A percentile compares a stretch with the other conserved stretches of the same genome.
Conservation (phyloP, 2,329 filamentous ascomycete species). For the Ceratocystis variospora region DNA sequence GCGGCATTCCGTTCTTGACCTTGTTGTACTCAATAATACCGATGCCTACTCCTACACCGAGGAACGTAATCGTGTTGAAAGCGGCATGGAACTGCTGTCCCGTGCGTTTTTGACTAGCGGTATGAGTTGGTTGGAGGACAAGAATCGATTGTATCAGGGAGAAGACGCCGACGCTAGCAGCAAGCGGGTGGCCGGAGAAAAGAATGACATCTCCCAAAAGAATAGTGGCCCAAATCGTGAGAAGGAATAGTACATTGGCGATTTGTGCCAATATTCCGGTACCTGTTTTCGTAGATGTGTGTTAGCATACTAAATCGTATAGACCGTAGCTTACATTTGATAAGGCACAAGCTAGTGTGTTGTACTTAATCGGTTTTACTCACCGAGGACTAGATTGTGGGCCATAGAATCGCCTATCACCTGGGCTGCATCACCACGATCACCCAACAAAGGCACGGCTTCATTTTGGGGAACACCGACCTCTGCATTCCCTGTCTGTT, state of each 20-base stretch:
- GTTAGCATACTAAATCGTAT: not conserved
- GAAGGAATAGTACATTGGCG: constrained; percentile 60
- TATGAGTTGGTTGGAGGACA: constrained; percentile 75
- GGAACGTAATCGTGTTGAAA: constrained; percentile 53
- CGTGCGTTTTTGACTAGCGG: constrained; percentile 54
- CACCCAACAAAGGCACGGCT: constrained; percentile 35
- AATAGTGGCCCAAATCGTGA: constrained; percentile 65
- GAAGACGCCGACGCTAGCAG: constrained; percentile 53
- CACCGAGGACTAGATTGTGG: constrained; percentile 64
- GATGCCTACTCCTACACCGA: constrained; percentile 50
- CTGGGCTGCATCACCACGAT: constrained; percentile 61
- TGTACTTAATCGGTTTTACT: constrained; percentile 21
- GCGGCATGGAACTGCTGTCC: constrained; percentile 51
- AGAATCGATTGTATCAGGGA: constrained; percentile 68
- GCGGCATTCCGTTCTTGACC: constrained; percentile 46
- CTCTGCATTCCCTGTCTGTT: not conserved
- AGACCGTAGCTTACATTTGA: constrained; percentile 4
- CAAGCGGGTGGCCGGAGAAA: constrained; percentile 78
- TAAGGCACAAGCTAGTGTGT: too few species aligned
- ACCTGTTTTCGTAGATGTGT: constrained; percentile 35
- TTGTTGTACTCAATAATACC: constrained; percentile 77
- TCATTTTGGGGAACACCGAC: constrained; percentile 25
- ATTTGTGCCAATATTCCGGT: constrained; percentile 70
- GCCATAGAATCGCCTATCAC: constrained; percentile 47
- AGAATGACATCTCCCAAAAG: constrained; percentile 58